phyloP scores from a whole-genome alignment of 108 stramenopile species.

The Seminavis robusta region DNA sequence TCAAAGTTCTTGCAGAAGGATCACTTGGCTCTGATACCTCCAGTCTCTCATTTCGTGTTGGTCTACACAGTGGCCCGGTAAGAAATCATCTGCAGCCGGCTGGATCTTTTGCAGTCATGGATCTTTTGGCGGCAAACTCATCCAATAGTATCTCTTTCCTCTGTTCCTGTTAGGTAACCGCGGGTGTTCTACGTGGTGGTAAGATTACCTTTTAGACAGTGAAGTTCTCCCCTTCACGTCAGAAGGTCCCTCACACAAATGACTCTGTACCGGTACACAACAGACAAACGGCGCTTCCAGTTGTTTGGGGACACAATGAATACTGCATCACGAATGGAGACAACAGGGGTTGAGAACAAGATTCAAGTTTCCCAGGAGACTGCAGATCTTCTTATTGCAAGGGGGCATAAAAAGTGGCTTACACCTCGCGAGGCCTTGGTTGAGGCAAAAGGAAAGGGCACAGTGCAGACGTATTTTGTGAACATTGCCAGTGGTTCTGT shows the following conservation, averaged over 20 bases:
- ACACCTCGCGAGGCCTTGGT: conserved; percentile 29
- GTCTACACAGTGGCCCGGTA: conserved; percentile 21
- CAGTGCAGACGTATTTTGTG: conserved; percentile 48
- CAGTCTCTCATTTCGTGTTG: conserved; percentile 11
- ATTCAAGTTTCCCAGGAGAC: not conserved
- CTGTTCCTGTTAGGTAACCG: too few relatives aligned
- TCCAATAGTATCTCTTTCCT: too few relatives aligned
- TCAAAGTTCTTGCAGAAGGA: conserved; percentile 4
- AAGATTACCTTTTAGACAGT: conserved; percentile 15
- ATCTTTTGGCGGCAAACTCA: too few relatives aligned
- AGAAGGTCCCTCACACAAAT: not conserved
- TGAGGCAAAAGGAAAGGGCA: conserved; percentile 44
- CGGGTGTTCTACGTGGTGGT: conserved; percentile 12
- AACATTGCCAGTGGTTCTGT: too few relatives aligned
- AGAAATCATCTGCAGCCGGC: too few relatives aligned
- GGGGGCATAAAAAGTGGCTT: conserved; percentile 23
- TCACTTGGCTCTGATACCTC: conserved; percentile 16
- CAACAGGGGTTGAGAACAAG: not conserved
- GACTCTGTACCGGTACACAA: not conserved
- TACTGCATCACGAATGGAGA: conserved; percentile 3
- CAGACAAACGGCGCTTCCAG: not conserved
- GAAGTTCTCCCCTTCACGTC: too few relatives aligned
- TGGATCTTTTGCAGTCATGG: too few relatives aligned
- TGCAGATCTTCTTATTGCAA: not conserved
- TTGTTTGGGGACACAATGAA: not conserved